Percentiles rank a stretch among this genome's conserved stretches.
Conservation (phyloP, 1,284 basidiomycete genomes). For the Ganoderma meredithae region DNA sequence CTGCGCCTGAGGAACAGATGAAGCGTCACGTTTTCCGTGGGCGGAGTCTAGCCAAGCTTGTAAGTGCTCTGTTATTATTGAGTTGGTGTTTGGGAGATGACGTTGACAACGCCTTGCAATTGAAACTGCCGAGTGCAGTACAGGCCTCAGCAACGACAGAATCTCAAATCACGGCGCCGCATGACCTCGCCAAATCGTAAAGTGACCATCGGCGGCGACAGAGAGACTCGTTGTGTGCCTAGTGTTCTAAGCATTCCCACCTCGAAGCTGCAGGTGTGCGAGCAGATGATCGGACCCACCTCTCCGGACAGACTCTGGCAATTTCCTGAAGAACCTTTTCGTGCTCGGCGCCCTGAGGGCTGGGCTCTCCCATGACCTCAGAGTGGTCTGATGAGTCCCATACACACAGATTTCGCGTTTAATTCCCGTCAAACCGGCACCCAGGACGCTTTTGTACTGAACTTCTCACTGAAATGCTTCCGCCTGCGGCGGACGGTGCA, state of each 20-base stretch:
- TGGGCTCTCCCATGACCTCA: not conserved
- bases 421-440: conserved; percentile 23
- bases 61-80: not conserved
- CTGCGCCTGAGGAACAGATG: not conserved
- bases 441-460: conserved; percentile 19
- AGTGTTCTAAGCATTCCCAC: conserved; percentile 14
- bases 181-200: conserved; percentile 2
- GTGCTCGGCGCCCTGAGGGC: conserved; percentile 19
- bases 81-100: not conserved
- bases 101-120: not conserved
- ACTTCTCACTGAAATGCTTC: conserved; percentile 20
- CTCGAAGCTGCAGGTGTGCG: conserved; percentile 4
- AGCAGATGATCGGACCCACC: conserved; percentile 6
- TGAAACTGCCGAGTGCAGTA: not conserved
- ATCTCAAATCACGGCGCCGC: not conserved
- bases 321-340: conserved; percentile 8
- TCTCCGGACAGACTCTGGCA: not conserved
- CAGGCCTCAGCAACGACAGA: not conserved
- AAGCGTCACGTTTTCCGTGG: not conserved
- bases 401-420: not conserved
- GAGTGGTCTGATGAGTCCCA: conserved; percentile 10
- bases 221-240: conserved; percentile 2
- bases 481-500: not conserved
- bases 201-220: not conserved
- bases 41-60: not conserved